phyloP scores from a whole-genome alignment of 805 yeast species.

The Barnettozyma californica region DNA sequence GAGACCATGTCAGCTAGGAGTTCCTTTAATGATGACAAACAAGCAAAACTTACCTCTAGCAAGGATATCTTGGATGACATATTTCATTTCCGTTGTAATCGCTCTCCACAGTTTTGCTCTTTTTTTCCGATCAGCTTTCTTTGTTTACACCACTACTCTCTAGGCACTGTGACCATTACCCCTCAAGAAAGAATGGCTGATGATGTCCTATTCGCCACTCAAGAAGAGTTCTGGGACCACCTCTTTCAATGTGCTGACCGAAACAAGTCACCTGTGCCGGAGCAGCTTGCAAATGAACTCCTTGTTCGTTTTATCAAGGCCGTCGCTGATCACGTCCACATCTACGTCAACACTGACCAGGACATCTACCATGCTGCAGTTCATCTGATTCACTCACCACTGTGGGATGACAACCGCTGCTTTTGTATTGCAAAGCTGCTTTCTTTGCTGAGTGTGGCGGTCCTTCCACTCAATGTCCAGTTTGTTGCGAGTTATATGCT shows the following conservation, averaged over 20 bases:
- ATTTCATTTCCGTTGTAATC: background rate
- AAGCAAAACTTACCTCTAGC: background rate
- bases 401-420: constrained; percentile 33
- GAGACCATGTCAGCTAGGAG: background rate
- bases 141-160: background rate
- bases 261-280: constrained; percentile 6
- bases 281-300: constrained; percentile 13
- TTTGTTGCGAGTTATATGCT: constrained; percentile 39
- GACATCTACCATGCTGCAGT: constrained; percentile 34
- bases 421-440: constrained; percentile 48
- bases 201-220: constrained; percentile 16
- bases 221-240: constrained; percentile 20
- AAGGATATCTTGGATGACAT: background rate
- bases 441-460: constrained; percentile 36
- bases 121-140: background rate
- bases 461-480: constrained; percentile 32
- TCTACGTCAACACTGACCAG: constrained; percentile 22
- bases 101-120: background rate
- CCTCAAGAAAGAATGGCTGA: constrained; percentile 14
- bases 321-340: constrained; percentile 22
- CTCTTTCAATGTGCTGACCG: constrained; percentile 9
- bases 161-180: too few relatives aligned
- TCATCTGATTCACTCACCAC: constrained; percentile 27
- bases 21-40: too few relatives aligned
- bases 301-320: constrained; percentile 21